Percentiles rank a stretch among this genome's conserved stretches.
These are phyloP conservation scores for Aspergillus fischeri DNA, from an alignment of 2,329 filamentous ascomycete genomes.

Conservation along the genomic window DNA sequence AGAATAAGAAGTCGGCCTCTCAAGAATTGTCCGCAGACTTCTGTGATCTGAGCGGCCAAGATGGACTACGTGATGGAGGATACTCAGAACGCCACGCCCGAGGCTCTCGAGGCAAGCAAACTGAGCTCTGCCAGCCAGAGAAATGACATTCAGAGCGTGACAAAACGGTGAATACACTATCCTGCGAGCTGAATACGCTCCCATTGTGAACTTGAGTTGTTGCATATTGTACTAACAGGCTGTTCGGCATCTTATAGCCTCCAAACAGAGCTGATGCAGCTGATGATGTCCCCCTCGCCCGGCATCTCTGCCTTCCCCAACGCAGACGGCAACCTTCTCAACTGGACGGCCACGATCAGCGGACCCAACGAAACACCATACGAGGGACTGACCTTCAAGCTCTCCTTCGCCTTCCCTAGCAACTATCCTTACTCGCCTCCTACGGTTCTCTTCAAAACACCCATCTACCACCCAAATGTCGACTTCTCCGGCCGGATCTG, in stretches of 20 bases:
- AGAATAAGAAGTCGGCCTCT: neutral
- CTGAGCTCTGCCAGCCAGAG: constrained; percentile 53
- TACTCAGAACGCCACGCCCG: constrained; percentile 64
- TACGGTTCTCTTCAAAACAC: constrained; percentile 93
- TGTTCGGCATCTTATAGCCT: constrained; percentile 53
- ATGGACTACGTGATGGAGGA: constrained; percentile 59
- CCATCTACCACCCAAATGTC: constrained; percentile 98
- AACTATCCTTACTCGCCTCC: constrained; percentile 93
- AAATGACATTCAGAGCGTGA: constrained; percentile 68
- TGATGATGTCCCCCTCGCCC: constrained; percentile 92
- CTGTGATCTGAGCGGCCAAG: neutral
- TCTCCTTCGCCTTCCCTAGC: constrained; percentile 81
- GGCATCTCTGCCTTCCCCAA: constrained; percentile 94
- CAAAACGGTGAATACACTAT: constrained; percentile 60
- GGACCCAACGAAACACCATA: constrained; percentile 92
- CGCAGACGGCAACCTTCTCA: constrained; percentile 81
- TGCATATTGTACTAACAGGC: neutral
- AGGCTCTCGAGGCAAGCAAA: constrained; percentile 60
- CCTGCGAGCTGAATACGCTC: neutral
- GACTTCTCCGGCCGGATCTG: constrained; percentile 97
- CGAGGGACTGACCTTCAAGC: constrained; percentile 81
- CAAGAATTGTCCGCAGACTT: neutral
- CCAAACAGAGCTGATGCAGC: constrained; percentile 95
- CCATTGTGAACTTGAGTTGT: neutral
- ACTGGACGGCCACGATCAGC: constrained; percentile 90